phyloP scores from a whole-genome alignment of 345 rosid genomes.

The Diplotaxis tenuifolia region DNA sequence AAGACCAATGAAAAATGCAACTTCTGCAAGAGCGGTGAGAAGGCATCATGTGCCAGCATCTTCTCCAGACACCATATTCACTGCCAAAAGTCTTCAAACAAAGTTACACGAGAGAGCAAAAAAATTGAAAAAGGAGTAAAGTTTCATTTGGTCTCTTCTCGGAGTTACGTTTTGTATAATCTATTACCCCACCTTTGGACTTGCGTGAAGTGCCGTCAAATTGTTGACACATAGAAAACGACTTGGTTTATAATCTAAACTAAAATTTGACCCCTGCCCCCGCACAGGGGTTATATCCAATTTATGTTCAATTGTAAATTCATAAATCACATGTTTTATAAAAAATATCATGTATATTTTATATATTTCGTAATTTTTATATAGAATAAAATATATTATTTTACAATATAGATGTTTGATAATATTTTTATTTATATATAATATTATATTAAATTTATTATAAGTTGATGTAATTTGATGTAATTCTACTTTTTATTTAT shows the following conservation, averaged over 20 bases:
- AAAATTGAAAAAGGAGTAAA: background rate
- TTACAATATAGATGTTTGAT: too few species aligned
- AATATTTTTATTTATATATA: too few species aligned
- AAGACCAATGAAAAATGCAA: slow-evolving; percentile 82
- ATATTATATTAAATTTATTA: too few species aligned
- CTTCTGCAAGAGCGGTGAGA: slow-evolving; percentile 89
- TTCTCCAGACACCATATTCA: slow-evolving; percentile 83
- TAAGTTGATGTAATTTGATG: too few species aligned
- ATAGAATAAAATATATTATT: too few species aligned
- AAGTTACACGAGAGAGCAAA: background rate
- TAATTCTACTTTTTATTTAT: too few species aligned
- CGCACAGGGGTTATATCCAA: background rate
- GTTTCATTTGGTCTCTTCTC: background rate
- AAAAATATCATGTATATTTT: too few species aligned
- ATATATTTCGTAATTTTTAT: too few species aligned
- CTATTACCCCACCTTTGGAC: slow-evolving; percentile 65
- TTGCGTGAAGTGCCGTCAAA: slow-evolving; percentile 65
- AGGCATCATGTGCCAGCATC: slow-evolving; percentile 92
- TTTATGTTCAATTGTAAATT: too few species aligned
- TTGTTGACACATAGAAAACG: slow-evolving; percentile 62
- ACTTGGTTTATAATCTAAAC: background rate
- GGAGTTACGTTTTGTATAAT: background rate
- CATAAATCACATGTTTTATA: too few species aligned
- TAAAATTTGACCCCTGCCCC: too few species aligned
- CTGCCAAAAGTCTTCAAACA: slow-evolving; percentile 79